phyloP scores from a whole-genome alignment of 768 basidiomycete species.

The Polyporus arcularius region DNA sequence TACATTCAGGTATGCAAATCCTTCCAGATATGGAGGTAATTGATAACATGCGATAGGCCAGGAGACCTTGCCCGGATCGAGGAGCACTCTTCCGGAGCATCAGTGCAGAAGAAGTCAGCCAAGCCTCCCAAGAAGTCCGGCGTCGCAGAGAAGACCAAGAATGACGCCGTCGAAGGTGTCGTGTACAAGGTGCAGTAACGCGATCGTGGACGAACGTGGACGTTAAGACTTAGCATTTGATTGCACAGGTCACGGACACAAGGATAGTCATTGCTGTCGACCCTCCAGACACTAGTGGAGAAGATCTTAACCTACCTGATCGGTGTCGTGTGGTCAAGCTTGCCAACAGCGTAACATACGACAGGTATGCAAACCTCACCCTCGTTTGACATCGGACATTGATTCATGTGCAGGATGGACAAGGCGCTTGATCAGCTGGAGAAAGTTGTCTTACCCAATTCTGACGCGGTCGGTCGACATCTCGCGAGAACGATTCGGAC shows the following conservation, averaged over 20 bases:
- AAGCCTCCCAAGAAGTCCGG: conserved; percentile 47
- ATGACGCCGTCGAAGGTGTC: conserved; percentile 69
- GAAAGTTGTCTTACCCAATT: conserved; percentile 35
- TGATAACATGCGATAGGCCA: conserved; percentile 46
- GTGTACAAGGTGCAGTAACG: conserved; percentile 67
- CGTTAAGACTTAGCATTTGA: background rate
- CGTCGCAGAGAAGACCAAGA: conserved; percentile 34
- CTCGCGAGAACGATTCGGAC: too few species aligned
- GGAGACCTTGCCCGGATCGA: conserved; percentile 91
- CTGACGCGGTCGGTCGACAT: conserved; percentile 12
- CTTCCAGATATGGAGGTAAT: too few species aligned
- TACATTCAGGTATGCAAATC: conserved; percentile 62
- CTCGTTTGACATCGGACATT: background rate
- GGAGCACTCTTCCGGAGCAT: conserved; percentile 52
- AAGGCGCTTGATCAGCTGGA: conserved; percentile 73
- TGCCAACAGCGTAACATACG: conserved; percentile 91
- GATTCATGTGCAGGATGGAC: conserved; percentile 66
- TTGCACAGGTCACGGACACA: conserved; percentile 70
- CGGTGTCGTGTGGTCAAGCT: conserved; percentile 84
- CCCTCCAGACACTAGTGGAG: conserved; percentile 53
- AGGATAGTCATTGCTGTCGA: conserved; percentile 82
- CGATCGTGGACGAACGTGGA: background rate
- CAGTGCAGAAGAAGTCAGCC: conserved; percentile 40
- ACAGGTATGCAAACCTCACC: conserved; percentile 50
- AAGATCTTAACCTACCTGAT: conserved; percentile 81